phyloP scores from a whole-genome alignment of 345 rosid genomes.

The Trapa incisa region DNA sequence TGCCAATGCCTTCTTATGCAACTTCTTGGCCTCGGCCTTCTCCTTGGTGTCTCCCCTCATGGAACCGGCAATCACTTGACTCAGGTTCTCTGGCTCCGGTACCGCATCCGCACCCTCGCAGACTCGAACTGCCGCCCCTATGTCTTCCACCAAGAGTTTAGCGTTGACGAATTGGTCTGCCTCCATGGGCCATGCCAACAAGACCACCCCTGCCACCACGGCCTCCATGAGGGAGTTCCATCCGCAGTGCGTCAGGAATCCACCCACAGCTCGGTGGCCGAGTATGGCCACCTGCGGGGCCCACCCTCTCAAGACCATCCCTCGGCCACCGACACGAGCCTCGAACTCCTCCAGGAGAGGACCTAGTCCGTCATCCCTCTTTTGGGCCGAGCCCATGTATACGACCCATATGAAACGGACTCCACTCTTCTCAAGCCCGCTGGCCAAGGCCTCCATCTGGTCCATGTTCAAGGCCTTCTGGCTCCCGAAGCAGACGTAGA shows the following conservation, averaged over 20 bases:
- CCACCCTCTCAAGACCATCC: constrained; percentile 42
- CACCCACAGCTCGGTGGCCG: constrained; percentile 42
- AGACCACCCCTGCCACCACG: constrained; percentile 30
- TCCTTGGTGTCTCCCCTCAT: constrained; percentile 10
- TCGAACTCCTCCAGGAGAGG: constrained; percentile 35
- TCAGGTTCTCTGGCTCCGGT: constrained; percentile 38
- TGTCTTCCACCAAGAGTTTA: constrained; percentile 36
- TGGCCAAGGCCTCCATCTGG: constrained; percentile 43
- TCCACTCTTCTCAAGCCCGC: constrained; percentile 40
- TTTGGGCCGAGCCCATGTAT: constrained; percentile 17
- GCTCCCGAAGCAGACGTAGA: constrained; percentile 60
- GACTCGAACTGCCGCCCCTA: constrained; percentile 37
- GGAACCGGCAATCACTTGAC: constrained; percentile 14
- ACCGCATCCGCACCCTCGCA: constrained; percentile 40
- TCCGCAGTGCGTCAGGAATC: constrained; percentile 61
- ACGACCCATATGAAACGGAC: constrained; percentile 51
- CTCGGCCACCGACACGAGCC: constrained; percentile 28
- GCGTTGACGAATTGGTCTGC: constrained; percentile 53
- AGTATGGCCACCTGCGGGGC: constrained; percentile 41
- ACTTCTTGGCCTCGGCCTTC: constrained; percentile 18
- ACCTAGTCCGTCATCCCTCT: constrained; percentile 12
- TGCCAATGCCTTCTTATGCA: constrained; percentile 20
- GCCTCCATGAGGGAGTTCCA: constrained; percentile 73
- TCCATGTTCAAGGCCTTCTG: constrained; percentile 27
- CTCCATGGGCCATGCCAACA: constrained; percentile 66